Evolutionary conservation across 2,329 filamentous ascomycete species (phyloP), one percentile per base, ranked within the genome.

Genomic region (Beauveria varroae): DNA sequence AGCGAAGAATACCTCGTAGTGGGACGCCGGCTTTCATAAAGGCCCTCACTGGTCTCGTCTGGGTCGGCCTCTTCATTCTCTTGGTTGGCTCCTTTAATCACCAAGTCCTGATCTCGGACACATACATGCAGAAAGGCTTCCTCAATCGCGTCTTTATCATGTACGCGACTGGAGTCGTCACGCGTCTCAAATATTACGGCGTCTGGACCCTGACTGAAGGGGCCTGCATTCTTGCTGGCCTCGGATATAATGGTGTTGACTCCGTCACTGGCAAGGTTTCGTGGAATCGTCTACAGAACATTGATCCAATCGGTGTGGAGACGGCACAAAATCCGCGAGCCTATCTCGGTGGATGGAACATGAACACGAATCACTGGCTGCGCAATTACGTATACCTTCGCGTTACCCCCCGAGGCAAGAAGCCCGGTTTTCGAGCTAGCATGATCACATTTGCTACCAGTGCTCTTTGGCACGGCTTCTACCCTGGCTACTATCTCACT

Each of bases 391-490:
- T 99, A 67, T 99, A 98, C 71, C 81, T 99, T 53, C 87, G 95
- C 26, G 95, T 99, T 3, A 99, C 95, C 0, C 95, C 95, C 0
- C 89, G 90, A 67, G 95, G 95, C 59, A 95, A 92, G 80, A 99
- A 98, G 74, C 95, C 95, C 10, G 95, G 95, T 1, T 99, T 99
- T 78, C 84, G 93, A 63, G 95, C 95, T 56, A 98, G 90, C 69
- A 78, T 99, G 78, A 91, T 92, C 40, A 99, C 95, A 0, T 99
- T 99, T 72, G 84, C 86, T 7, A 98, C 95, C 22, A 96, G 92
- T 70, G 93, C 95, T 3, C 88, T 98, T 67, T 99, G 95, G 95
- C 95, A 99, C 71, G 95, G 95, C 34, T 99, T 99, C 75, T 96
- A 96, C 67, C 93, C 95, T 0, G 95, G 95, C 6, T 99, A 99